Conservation (phyloP, 345 rosid species). For the Alliaria petiolata region DNA sequence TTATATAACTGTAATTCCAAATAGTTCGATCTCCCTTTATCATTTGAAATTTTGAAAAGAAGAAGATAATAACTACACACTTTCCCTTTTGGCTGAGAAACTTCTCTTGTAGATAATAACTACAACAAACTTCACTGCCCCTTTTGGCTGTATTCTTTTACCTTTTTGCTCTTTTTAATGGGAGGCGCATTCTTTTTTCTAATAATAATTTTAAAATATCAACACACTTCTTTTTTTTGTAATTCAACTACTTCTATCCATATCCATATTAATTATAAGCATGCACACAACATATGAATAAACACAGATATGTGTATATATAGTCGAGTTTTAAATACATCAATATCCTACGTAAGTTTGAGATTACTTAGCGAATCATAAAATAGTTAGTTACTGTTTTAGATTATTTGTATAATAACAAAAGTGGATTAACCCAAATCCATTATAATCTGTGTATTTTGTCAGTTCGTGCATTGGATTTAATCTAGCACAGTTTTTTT, state of each 20-base stretch:
- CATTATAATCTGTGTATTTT: background rate
- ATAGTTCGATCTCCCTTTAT: background rate
- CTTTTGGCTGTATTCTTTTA: slow-evolving; percentile 5
- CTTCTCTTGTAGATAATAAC: background rate
- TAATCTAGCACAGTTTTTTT: background rate
- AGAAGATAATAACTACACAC: too few species aligned
- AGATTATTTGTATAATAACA: background rate
- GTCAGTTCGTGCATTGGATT: background rate
- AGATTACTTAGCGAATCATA: background rate
- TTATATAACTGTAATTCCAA: background rate
- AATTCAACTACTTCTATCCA: background rate
- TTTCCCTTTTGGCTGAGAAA: background rate
- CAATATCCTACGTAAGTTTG: background rate
- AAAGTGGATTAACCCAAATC: too few species aligned
- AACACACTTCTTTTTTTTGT: background rate
- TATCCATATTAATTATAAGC: background rate
- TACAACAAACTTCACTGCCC: slow-evolving; percentile 12
- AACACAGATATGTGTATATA: background rate
- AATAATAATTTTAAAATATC: background rate
- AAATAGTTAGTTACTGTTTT: background rate
- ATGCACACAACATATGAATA: background rate
- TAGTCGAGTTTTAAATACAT: background rate
- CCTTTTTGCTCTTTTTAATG: background rate
- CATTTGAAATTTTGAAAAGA: background rate
- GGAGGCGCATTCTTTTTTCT: background rate